phyloP scores from a whole-genome alignment of 169 alveolate species.

The Eimeria praecox region DNA sequence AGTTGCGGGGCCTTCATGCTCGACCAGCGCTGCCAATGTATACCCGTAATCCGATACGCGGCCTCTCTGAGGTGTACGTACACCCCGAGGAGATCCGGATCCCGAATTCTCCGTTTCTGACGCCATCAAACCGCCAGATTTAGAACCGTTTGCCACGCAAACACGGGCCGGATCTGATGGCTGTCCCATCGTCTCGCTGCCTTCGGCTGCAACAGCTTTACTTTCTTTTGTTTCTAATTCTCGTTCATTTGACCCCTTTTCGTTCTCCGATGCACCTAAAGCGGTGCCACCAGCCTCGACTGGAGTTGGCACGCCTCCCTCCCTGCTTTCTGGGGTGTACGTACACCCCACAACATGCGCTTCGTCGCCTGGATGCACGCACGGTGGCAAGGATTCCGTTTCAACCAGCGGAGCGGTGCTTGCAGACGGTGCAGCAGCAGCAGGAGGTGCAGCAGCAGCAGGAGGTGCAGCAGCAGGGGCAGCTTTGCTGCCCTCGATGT shows the following conservation, averaged over 20 bases:
- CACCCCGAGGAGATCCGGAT: background rate
- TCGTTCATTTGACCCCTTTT: background rate
- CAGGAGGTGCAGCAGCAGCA: conserved; percentile 13
- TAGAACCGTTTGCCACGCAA: background rate
- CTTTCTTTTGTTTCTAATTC: background rate
- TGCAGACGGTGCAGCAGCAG: background rate
- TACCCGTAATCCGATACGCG: conserved; percentile 22
- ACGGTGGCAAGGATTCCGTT: background rate
- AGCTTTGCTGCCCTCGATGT: conserved; percentile 31
- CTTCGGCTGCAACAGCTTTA: background rate
- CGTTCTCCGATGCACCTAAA: background rate
- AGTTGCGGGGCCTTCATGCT: conserved; percentile 77
- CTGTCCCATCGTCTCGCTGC: background rate
- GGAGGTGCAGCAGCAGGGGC: conserved; percentile 30
- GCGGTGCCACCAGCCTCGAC: background rate
- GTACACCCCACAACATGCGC: background rate
- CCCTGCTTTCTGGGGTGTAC: background rate
- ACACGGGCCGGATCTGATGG: background rate
- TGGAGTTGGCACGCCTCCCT: background rate
- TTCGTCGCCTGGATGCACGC: background rate
- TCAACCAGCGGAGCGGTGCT: no score
- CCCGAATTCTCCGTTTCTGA: background rate
- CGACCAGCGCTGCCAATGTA: conserved; percentile 70
- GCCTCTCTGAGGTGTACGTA: background rate
- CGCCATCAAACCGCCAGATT: background rate